A percentile compares a stretch with the other conserved stretches of the same genome.
Conservation (phyloP, 108 stramenopile species). For the Asterionellopsis glacialis region DNA sequence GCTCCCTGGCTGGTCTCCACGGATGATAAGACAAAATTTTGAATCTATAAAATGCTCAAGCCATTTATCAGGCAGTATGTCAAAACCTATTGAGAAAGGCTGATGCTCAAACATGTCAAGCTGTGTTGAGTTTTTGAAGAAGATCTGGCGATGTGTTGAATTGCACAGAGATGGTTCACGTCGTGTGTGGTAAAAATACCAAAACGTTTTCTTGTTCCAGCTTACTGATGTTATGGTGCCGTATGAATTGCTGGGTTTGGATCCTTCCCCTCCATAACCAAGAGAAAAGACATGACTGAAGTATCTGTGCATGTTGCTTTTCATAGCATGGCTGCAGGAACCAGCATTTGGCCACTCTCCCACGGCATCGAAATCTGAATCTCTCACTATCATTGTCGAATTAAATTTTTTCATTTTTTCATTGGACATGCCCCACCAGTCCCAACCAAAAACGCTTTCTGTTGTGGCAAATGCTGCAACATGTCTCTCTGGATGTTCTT, state of each 20-base stretch:
- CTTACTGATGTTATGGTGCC: neutral
- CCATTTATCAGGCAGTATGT: conserved; percentile 15
- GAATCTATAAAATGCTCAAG: conserved; percentile 13
- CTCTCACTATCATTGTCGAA: neutral
- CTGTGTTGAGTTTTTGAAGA: neutral
- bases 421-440: neutral
- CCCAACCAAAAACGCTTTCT: conserved; percentile 2
- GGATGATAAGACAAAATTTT: conserved; percentile 35
- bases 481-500: conserved; percentile 10
- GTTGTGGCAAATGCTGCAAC: conserved; percentile 1
- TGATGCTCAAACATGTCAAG: conserved; percentile 1
- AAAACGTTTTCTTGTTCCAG: neutral
- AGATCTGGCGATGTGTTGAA: conserved; percentile 26
- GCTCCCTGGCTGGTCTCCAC: conserved; percentile 32
- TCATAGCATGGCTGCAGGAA: neutral
- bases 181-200: conserved; percentile 23
- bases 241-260: neutral
- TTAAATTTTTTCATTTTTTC: too few relatives aligned
- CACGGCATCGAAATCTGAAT: neutral
- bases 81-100: conserved; percentile 15
- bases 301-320: neutral
- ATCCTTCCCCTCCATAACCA: neutral
- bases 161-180: conserved; percentile 16
- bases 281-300: conserved; percentile 3
- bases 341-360: conserved; percentile 1